These are phyloP conservation scores for Durusdinium trenchii DNA, from an alignment of 73 alveolate genomes.

Conservation along the genomic window DNA sequence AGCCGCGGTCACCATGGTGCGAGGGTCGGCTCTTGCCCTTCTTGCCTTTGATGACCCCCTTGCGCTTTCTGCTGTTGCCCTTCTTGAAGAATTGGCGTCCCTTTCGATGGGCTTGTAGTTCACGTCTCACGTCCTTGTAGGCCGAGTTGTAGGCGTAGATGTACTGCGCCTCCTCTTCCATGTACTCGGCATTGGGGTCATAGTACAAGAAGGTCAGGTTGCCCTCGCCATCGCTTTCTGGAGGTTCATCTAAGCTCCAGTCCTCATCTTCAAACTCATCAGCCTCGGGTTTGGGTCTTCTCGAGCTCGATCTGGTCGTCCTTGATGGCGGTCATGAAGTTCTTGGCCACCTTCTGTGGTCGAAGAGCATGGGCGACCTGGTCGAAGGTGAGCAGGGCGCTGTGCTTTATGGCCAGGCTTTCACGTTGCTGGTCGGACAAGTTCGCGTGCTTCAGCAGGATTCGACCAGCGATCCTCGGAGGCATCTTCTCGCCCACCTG, in stretches of 20 bases:
- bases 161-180: background rate
- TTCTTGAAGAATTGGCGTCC: constrained; percentile 25
- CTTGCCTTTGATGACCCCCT: background rate
- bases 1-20: background rate
- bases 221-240: constrained; percentile 14
- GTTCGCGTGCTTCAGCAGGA: background rate
- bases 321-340: background rate
- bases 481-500: background rate
- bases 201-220: background rate
- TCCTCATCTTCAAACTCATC: background rate
- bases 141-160: constrained; percentile 25
- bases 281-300: background rate
- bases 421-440: background rate
- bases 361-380: background rate
- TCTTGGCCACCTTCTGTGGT: background rate
- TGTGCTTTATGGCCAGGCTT: background rate
- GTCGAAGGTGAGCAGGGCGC: background rate
- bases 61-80: background rate
- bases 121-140: constrained; percentile 22
- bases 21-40: background rate
- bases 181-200: background rate
- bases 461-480: background rate
- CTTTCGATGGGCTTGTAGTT: background rate
- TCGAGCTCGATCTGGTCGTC: background rate
- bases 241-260: too few species aligned